Evolutionary conservation across 2,329 filamentous ascomycete genomes (phyloP).

Genomic region (Trichoderma simmonsii): DNA sequence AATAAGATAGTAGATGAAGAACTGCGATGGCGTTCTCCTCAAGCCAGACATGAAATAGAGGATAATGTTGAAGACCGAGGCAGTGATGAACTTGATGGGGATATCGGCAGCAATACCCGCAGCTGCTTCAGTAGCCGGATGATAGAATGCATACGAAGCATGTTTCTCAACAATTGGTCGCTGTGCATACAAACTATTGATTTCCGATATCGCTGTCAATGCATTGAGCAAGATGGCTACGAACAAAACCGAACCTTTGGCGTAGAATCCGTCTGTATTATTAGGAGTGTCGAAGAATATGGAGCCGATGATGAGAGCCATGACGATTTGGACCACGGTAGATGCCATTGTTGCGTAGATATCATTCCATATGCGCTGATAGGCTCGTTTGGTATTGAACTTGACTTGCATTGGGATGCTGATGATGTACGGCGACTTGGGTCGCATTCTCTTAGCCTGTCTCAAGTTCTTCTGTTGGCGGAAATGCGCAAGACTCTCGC

Average conservation of each 20-base stretch:
- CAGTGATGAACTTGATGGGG: slow-evolving; percentile 54
- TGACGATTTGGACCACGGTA: slow-evolving; percentile 47
- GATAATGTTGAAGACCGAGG: slow-evolving; percentile 51
- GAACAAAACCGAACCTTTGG: slow-evolving; percentile 57
- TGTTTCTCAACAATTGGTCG: slow-evolving; percentile 50
- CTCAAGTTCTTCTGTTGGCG: slow-evolving; percentile 47
- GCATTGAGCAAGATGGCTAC: slow-evolving; percentile 60
- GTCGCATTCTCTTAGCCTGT: slow-evolving; percentile 52
- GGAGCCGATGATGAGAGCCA: slow-evolving; percentile 60
- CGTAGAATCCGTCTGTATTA: slow-evolving; percentile 50
- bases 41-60: slow-evolving; percentile 57
- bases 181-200: slow-evolving; percentile 43
- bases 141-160: slow-evolving; percentile 48
- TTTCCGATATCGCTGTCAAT: slow-evolving; percentile 55
- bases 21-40: slow-evolving; percentile 58
- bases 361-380: slow-evolving; percentile 52
- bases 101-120: slow-evolving; percentile 54
- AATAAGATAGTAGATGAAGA: slow-evolving; percentile 75
- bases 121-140: slow-evolving; percentile 51
- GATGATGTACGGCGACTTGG: slow-evolving; percentile 57
- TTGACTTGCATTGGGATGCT: slow-evolving; percentile 52
- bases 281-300: slow-evolving; percentile 54
- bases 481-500: slow-evolving; percentile 39
- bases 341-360: slow-evolving; percentile 45
- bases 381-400: slow-evolving; percentile 50